A percentile compares a stretch with the other conserved stretches of the same genome.
phyloP scores from a whole-genome alignment of 331 rosid genomes.

The Quercus tomentella region DNA sequence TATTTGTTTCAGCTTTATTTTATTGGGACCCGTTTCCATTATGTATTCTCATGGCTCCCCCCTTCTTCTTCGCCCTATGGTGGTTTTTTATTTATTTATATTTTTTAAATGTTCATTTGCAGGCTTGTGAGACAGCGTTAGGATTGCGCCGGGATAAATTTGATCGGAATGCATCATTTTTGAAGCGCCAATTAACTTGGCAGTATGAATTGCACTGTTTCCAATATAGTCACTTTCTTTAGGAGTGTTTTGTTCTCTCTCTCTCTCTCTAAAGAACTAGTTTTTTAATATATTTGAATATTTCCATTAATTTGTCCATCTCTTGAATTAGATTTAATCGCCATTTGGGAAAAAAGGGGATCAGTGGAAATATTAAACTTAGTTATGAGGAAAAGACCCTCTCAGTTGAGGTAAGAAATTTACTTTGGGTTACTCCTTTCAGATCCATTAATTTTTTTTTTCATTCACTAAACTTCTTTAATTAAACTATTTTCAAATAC shows the following conservation, averaged over 20 bases:
- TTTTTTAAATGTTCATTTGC: constrained; percentile 2
- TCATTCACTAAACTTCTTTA: neutral
- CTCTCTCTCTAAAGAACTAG: too few species aligned
- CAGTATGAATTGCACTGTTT: constrained; percentile 47
- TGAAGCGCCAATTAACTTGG: constrained; percentile 81
- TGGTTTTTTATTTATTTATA: neutral
- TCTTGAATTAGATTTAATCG: constrained; percentile 57
- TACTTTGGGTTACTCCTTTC: neutral
- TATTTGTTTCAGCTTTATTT: neutral
- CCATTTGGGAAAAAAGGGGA: constrained; percentile 82
- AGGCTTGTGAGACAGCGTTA: constrained; percentile 76
- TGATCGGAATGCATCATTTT: constrained; percentile 48
- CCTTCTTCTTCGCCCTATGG: neutral
- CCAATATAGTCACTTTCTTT: neutral
- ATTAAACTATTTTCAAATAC: neutral
- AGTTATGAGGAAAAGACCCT: constrained; percentile 70
- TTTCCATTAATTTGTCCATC: constrained; percentile 8
- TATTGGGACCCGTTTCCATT: neutral
- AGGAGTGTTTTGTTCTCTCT: neutral
- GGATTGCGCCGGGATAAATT: constrained; percentile 50
- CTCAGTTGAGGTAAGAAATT: constrained; percentile 63
- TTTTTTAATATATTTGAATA: neutral
- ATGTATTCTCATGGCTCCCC: neutral
- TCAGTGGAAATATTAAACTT: constrained; percentile 72
- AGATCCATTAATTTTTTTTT: neutral